Conservation (phyloP, 2,329 filamentous ascomycete genomes). For the Parasarocladium wereldwijsianum region DNA sequence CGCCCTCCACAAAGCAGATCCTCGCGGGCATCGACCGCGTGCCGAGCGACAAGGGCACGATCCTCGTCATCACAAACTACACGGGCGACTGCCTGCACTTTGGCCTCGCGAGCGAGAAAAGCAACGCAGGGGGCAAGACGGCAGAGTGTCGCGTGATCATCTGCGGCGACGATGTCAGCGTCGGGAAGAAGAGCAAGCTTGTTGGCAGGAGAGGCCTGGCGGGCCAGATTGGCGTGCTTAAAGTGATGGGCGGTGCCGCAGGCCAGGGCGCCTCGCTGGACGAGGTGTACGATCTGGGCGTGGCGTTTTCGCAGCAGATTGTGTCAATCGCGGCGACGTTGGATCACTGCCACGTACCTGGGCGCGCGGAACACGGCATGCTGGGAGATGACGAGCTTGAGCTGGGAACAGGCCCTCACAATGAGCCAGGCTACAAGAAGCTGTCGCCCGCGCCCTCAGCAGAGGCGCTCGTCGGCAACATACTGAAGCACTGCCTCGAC, state of each 20-base stretch:
- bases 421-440: conserved; percentile 47
- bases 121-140: conserved; percentile 35
- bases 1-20: conserved; percentile 48
- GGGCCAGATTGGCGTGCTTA: conserved; percentile 44
- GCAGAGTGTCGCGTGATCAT: conserved; percentile 39
- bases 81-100: conserved; percentile 51
- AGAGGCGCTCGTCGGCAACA: conserved; percentile 34
- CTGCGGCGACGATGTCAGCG: conserved; percentile 51
- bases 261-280: conserved; percentile 32
- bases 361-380: conserved; percentile 30
- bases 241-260: conserved; percentile 37
- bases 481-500: conserved; percentile 47
- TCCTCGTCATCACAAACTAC: conserved; percentile 51
- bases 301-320: conserved; percentile 33
- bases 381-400: conserved; percentile 38
- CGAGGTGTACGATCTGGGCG: conserved; percentile 33
- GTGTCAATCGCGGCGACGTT: conserved; percentile 43
- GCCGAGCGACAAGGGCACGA: conserved; percentile 38
- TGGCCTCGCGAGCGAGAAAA: conserved; percentile 43
- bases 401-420: conserved; percentile 53
- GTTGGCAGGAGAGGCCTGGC: conserved; percentile 48
- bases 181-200: conserved; percentile 39
- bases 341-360: conserved; percentile 46
- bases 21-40: conserved; percentile 40
- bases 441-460: conserved; percentile 35